Evolutionary conservation across 768 basidiomycete species (phyloP).

Genomic region (Lactarius pseudohatsudake): DNA sequence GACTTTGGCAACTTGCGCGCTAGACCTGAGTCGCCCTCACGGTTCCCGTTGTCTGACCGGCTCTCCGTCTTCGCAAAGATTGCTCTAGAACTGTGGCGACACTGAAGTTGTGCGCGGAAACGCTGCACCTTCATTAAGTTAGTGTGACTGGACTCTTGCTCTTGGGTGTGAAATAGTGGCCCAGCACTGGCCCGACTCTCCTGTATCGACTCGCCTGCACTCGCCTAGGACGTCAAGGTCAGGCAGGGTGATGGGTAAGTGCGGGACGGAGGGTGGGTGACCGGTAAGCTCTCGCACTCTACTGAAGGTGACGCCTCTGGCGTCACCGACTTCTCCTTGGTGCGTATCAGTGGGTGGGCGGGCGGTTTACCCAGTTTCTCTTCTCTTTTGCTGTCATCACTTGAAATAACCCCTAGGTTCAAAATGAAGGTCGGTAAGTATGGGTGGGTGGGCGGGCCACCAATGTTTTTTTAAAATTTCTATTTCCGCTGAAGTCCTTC

Average conservation of each 20-base stretch:
- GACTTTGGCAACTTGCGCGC: neutral
- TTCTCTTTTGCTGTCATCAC: neutral
- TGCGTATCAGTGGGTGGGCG: slow-evolving; percentile 24
- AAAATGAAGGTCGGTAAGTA: neutral
- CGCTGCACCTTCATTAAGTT: slow-evolving; percentile 19
- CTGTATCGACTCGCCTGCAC: neutral
- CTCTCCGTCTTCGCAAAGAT: no score
- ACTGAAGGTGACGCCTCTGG: neutral
- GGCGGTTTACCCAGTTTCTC: slow-evolving; percentile 12
- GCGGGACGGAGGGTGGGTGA: slow-evolving; percentile 24
- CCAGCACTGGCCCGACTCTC: neutral
- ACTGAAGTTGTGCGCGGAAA: slow-evolving; percentile 21
- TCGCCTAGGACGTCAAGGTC: neutral
- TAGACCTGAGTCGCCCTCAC: no score
- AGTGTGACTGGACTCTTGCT: neutral
- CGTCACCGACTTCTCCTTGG: slow-evolving; percentile 7
- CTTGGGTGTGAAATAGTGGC: neutral
- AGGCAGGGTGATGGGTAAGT: slow-evolving; percentile 22
- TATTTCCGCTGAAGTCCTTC: neutral
- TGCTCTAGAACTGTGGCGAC: neutral
- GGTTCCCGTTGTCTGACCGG: neutral
- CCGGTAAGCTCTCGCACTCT: neutral
- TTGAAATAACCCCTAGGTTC: neutral
- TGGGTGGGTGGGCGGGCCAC: slow-evolving; percentile 11
- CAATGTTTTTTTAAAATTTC: neutral